Evolutionary conservation across 164 flowering plant genomes (phyloP).

Genomic region (Tetracentron sinense): DNA sequence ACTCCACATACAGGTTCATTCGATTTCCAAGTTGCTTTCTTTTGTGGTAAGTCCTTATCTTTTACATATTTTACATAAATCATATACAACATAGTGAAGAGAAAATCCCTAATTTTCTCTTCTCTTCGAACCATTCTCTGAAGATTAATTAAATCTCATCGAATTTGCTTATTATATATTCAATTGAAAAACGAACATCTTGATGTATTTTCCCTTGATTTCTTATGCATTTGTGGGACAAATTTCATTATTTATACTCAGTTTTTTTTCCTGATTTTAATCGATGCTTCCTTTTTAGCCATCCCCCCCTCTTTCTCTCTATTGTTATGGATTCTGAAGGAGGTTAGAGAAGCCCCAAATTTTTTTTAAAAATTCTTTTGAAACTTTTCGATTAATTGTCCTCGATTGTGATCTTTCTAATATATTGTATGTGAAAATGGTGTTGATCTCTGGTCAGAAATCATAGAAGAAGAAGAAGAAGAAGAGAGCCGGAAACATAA

Average conservation of each 20-base stretch:
- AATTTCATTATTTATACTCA: not conserved
- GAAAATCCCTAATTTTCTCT: not conserved
- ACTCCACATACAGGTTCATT: too few species aligned
- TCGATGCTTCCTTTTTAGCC: too few species aligned
- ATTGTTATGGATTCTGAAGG: too few species aligned
- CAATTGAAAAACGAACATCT: not conserved
- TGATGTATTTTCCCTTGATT: slow-evolving; percentile 6
- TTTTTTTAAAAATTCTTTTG: too few species aligned
- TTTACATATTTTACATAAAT: too few species aligned
- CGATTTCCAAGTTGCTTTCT: too few species aligned
- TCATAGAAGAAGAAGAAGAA: slow-evolving; percentile 25
- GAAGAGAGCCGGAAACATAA: slow-evolving; percentile 10
- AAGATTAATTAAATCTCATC: not conserved
- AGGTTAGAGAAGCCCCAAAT: too few species aligned
- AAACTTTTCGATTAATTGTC: too few species aligned
- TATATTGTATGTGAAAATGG: slow-evolving; percentile 22
- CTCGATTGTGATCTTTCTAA: too few species aligned
- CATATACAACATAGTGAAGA: too few species aligned
- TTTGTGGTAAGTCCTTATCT: too few species aligned
- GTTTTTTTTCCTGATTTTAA: not conserved
- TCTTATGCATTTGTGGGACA: not conserved
- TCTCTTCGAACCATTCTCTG: not conserved
- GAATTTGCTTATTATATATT: not conserved
- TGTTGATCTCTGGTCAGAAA: slow-evolving; percentile 52
- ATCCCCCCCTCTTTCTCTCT: too few species aligned